A percentile compares a stretch with the other conserved stretches of the same genome.
Conservation (phyloP, 345 rosid genomes). For the Eucalyptus sideroxylon region DNA sequence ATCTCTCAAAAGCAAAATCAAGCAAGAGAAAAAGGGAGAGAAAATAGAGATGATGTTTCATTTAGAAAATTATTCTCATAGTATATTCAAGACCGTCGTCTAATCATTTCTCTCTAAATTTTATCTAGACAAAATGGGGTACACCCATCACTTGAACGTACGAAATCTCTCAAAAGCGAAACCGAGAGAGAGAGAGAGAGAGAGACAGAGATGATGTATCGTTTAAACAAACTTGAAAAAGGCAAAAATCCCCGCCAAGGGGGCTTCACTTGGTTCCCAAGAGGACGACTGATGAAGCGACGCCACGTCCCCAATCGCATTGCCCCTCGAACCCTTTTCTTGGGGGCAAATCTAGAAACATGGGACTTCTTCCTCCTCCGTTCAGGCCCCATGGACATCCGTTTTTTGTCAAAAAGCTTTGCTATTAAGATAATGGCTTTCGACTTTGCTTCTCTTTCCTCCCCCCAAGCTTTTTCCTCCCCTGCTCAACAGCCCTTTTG, state of each 20-base stretch:
- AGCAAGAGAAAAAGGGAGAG: not conserved
- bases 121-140: not conserved
- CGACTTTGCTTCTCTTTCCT: not conserved
- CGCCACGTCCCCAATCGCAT: not conserved
- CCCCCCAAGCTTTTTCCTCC: not conserved
- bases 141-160: not conserved
- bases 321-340: not conserved
- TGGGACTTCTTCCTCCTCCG: not conserved
- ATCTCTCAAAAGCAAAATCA: not conserved
- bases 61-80: rapidly evolving
- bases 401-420: not conserved
- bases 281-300: not conserved
- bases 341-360: not conserved
- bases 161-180: not conserved
- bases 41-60: not conserved
- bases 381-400: conserved; percentile 1
- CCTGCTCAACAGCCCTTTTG: not conserved
- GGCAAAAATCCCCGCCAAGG: not conserved
- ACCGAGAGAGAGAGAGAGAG: not conserved
- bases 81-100: rapidly evolving
- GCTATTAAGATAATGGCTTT: not conserved
- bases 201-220: not conserved
- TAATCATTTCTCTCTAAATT: not conserved
- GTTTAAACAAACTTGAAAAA: not conserved
- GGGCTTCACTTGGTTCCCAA: not conserved